Conservation (phyloP, 345 rosid species). For the Microcos paniculata region DNA sequence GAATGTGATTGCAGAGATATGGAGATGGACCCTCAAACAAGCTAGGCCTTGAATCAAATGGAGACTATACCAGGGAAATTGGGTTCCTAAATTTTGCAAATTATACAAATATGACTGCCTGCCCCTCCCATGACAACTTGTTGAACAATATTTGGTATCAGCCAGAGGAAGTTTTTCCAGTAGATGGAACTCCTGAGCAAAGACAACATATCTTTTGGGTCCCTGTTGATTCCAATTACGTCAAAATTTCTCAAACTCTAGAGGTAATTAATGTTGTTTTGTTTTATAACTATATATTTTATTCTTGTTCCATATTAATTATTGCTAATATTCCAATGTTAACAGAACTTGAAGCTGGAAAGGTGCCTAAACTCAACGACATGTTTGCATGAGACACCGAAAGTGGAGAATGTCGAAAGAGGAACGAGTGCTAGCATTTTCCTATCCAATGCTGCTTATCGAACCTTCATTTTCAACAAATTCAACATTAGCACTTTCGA, state of each 20-base stretch:
- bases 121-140: slow-evolving; percentile 5
- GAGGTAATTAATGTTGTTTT: slow-evolving; percentile 5
- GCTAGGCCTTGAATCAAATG: slow-evolving; percentile 21
- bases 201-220: slow-evolving; percentile 21
- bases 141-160: slow-evolving; percentile 29
- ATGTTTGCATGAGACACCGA: background rate
- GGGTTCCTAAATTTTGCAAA: slow-evolving; percentile 19
- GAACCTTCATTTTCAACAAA: background rate
- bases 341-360: slow-evolving; percentile 6
- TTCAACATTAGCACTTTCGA: slow-evolving; percentile 17
- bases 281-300: no score
- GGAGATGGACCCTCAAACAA: slow-evolving; percentile 20
- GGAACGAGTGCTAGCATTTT: slow-evolving; percentile 14
- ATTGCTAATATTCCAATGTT: no score
- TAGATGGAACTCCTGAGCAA: slow-evolving; percentile 17
- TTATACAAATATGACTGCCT: background rate
- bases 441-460: slow-evolving; percentile 16
- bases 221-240: slow-evolving; percentile 20
- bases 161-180: slow-evolving; percentile 23
- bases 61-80: slow-evolving; percentile 23
- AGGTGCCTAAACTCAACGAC: slow-evolving; percentile 17
- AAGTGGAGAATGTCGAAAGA: slow-evolving; percentile 8
- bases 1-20: slow-evolving; percentile 3
- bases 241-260: slow-evolving; percentile 5
- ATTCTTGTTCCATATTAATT: no score